A percentile compares a stretch with the other conserved stretches of the same genome.
phyloP scores from a whole-genome alignment of 208 protist genomes.

The Angomonas deanei region DNA sequence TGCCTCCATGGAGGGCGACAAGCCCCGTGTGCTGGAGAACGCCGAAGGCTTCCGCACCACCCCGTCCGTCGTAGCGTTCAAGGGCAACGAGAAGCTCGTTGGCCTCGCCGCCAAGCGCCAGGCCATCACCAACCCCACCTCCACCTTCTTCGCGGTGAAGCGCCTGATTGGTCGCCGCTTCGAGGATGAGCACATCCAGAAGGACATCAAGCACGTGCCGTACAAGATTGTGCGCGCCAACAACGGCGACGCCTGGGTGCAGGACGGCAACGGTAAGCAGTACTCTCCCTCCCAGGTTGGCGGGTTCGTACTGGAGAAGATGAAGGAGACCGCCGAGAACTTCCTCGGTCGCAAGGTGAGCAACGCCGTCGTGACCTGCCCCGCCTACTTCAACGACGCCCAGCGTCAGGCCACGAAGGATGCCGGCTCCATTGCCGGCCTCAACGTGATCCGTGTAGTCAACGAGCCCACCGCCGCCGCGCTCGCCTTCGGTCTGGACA shows the following conservation, averaged over 20 bases:
- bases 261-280: constrained; percentile 74
- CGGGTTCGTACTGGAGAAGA: constrained; percentile 77
- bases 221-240: constrained; percentile 95
- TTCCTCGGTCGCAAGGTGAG: constrained; percentile 26
- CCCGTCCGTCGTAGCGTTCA: constrained; percentile 82
- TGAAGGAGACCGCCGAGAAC: constrained; percentile 63
- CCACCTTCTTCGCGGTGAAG: constrained; percentile 88
- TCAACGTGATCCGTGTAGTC: constrained; percentile 96
- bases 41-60: constrained; percentile 81
- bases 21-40: constrained; percentile 85
- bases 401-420: constrained; percentile 98
- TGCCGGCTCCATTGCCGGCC: constrained; percentile 92
- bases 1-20: constrained; percentile 85
- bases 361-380: constrained; percentile 94
- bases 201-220: constrained; percentile 79
- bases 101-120: constrained; percentile 73
- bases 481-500: constrained; percentile 17
- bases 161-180: constrained; percentile 76
- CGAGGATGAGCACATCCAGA: constrained; percentile 68
- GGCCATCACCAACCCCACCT: constrained; percentile 65
- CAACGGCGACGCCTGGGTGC: constrained; percentile 93
- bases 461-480: constrained; percentile 99
- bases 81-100: constrained; percentile 75
- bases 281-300: constrained; percentile 84
- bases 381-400: constrained; percentile 98